A percentile compares a stretch with the other conserved stretches of the same genome.
Evolutionary conservation across 2,329 filamentous ascomycete species (phyloP).

Genomic region (Arachnomyces sp.): DNA sequence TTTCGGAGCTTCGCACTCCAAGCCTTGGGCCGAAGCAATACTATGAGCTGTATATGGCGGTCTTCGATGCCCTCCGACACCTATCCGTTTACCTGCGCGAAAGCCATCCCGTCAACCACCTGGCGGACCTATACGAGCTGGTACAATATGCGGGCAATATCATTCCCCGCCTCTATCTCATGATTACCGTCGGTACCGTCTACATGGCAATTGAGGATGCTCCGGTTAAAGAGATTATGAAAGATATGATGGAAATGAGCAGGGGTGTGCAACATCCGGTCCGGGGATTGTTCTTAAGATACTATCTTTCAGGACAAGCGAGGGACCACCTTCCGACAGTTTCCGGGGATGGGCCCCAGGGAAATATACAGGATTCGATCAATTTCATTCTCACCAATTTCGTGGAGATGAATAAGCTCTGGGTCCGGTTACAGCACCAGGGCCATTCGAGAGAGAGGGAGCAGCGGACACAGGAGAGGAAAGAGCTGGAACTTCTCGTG

Average conservation of each 20-base stretch:
- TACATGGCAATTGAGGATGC: slow-evolving; percentile 99
- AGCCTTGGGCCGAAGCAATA: slow-evolving; percentile 98
- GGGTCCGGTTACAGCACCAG: slow-evolving; percentile 95
- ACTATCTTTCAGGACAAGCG: slow-evolving; percentile 92
- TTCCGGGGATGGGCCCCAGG: slow-evolving; percentile 81
- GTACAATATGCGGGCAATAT: slow-evolving; percentile 99
- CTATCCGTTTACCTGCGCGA: slow-evolving; percentile 94
- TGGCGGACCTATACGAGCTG: slow-evolving; percentile 94
- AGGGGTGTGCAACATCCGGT: slow-evolving; percentile 95
- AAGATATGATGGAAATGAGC: slow-evolving; percentile 99
- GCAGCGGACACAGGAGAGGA: slow-evolving; percentile 84
- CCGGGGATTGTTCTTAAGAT: slow-evolving; percentile 86
- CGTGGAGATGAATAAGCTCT: slow-evolving; percentile 99
- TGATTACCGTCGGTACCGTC: slow-evolving; percentile 98
- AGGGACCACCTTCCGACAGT: slow-evolving; percentile 78
- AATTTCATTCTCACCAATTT: slow-evolving; percentile 98
- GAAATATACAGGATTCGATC: slow-evolving; percentile 93
- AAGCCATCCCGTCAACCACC: slow-evolving; percentile 94
- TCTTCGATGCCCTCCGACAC: slow-evolving; percentile 95
- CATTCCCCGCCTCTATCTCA: slow-evolving; percentile 89
- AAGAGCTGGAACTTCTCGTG: slow-evolving; percentile 89
- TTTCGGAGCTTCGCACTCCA: slow-evolving; percentile 95
- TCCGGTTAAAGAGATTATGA: slow-evolving; percentile 99
- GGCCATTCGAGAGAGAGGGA: slow-evolving; percentile 93
- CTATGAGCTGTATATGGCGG: slow-evolving; percentile 98